These are phyloP conservation scores for Irpex sp. DNA, from an alignment of 1,284 basidiomycete genomes.

Conservation along the genomic window DNA sequence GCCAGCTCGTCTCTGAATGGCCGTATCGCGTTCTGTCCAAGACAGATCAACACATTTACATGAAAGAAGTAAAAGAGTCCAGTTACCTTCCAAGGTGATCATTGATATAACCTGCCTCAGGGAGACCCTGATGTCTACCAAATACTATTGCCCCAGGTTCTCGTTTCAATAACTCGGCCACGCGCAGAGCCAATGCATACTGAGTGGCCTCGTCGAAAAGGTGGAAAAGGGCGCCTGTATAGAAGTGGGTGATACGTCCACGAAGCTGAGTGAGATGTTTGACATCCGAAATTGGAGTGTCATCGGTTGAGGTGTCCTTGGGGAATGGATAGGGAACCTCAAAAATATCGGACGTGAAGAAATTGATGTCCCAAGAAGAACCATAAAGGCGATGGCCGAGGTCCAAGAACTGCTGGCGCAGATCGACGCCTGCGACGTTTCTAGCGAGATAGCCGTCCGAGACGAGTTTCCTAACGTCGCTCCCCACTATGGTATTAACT, in stretches of 20 bases:
- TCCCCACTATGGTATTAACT: constrained; percentile 26
- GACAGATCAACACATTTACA: not conserved
- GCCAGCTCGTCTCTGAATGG: constrained; percentile 27
- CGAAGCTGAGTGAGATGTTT: constrained; percentile 18
- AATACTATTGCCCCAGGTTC: constrained; percentile 25
- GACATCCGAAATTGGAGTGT: constrained; percentile 5
- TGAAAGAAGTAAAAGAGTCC: not conserved
- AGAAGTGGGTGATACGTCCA: constrained; percentile 25
- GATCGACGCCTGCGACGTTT: constrained; percentile 28
- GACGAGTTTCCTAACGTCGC: constrained; percentile 31
- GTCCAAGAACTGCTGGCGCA: constrained; percentile 31
- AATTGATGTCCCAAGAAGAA: constrained; percentile 24
- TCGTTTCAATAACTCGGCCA: constrained; percentile 24
- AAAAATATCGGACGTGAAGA: constrained; percentile 32
- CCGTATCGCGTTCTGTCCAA: constrained; percentile 25
- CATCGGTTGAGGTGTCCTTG: not conserved
- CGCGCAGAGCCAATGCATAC: constrained; percentile 27
- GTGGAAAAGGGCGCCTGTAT: constrained; percentile 33
- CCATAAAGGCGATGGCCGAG: constrained; percentile 28
- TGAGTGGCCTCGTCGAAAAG: constrained; percentile 34
- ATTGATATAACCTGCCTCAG: constrained; percentile 24
- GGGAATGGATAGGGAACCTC: constrained; percentile 15
- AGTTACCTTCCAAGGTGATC: constrained; percentile 26
- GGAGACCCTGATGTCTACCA: constrained; percentile 30
- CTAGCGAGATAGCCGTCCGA: constrained; percentile 29